Base-by-base conservation (phyloP, 2,329 filamentous ascomycete species). In the Ophiognomonia clavigignenti-juglandacearum region DNA sequence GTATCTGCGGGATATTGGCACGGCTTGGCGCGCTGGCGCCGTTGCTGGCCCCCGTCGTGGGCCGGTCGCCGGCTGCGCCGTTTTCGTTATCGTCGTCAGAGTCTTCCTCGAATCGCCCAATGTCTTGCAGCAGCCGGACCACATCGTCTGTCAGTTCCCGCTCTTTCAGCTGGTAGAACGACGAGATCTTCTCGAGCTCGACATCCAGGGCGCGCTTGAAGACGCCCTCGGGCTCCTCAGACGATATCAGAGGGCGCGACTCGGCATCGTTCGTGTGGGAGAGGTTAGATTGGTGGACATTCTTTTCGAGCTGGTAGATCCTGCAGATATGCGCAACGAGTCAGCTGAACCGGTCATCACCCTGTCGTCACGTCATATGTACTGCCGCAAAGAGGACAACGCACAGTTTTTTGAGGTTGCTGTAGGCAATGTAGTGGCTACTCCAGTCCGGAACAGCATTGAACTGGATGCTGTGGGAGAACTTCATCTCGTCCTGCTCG, bases 391-490 rank as follows among this genome's bases (percentile, higher is more conserved):
- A 9, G 35, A 26, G 18, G 6, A 14, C 36, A 45, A 75, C 86
- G 61, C 67, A 95, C 89, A 96, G 79, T 75, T 98, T 98, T 77
- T 98, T 98, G 59, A 98, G 79, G 62, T 96, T 97, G 72, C 91
- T 96, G 70, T 98, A 98, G 51, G 91, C 88, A 63, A 98, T 95
- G 69, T 98, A 98, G 68, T 97, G 83, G 60, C 85, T 91, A 73
- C 89, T 96, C 93, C 93, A 98, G 70, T 98, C 93, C n/a, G 93
- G 93, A 59, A 98, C 93, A 54, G 93, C 91, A 73, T 98, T 98
- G 73, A 98, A 98, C 75, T 98, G 93, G 59, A 98, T 85, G 70
- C 92, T 97, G 67, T 98, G 93, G 16, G 92, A 97, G 77, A 98
- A 98, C 84, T 97, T 97, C 93, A 98, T 98, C 63, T 89, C 88